Conservation (phyloP, 78 protist genomes). For the Chrysochromulina tobinii region DNA sequence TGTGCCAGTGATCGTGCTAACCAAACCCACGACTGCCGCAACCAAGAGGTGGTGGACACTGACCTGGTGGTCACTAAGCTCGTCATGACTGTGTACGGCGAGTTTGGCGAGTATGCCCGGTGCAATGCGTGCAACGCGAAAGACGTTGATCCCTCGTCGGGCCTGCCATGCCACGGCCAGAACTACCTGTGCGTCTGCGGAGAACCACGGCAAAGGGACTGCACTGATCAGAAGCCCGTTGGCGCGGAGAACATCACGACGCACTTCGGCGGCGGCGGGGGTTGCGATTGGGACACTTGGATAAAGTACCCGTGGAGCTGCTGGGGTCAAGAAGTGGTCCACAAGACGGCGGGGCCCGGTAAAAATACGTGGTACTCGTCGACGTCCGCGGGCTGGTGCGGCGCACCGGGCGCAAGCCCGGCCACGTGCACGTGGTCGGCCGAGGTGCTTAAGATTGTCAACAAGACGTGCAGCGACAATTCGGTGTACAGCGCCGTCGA, state of each 20-base stretch:
- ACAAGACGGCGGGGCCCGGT: neutral
- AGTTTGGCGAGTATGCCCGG: neutral
- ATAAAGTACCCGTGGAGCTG: neutral
- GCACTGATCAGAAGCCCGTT: neutral
- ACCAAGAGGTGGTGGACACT: neutral
- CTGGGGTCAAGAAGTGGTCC: neutral
- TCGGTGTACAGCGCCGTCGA: neutral
- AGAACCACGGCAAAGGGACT: neutral
- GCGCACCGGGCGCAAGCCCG: neutral
- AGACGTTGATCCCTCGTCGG: neutral
- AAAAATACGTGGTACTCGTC: neutral
- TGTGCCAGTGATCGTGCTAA: too few relatives aligned
- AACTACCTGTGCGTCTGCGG: neutral
- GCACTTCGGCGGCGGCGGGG: neutral
- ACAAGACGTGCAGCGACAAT: neutral
- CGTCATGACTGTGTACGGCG: neutral
- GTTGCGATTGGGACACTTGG: neutral
- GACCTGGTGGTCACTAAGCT: neutral
- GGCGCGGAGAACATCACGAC: neutral
- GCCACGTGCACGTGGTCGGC: neutral
- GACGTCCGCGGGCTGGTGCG: neutral
- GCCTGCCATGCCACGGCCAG: neutral
- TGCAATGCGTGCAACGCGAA: neutral
- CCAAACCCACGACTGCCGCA: too few relatives aligned
- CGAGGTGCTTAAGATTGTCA: neutral